A percentile compares a stretch with the other conserved stretches of the same genome.
These are phyloP conservation scores for Exophiala aquamarina DNA, from an alignment of 2,329 filamentous ascomycete genomes.

Conservation along the genomic window DNA sequence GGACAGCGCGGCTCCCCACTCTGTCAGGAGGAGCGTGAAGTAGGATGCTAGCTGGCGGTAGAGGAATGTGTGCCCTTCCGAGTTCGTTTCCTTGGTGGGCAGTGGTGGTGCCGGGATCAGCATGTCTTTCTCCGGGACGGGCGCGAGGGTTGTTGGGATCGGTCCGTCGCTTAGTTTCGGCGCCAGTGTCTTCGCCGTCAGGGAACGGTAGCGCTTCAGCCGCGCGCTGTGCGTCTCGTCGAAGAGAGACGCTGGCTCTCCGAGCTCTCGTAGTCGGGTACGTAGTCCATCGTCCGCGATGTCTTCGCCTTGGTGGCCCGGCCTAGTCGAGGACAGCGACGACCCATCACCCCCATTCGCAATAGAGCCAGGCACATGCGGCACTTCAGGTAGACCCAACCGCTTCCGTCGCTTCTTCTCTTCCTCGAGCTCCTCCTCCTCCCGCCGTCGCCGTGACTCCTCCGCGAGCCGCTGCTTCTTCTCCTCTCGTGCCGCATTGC, in stretches of 20 bases:
- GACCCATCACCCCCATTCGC: conserved; percentile 8
- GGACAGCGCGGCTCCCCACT: conserved; percentile 79
- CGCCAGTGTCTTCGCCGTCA: conserved; percentile 46
- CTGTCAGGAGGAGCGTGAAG: conserved; percentile 90
- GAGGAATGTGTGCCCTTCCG: conserved; percentile 66
- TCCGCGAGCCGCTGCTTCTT: conserved; percentile 80
- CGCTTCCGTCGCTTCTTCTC: conserved; percentile 72
- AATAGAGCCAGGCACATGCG: conserved; percentile 38
- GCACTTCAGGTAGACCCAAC: conserved; percentile 75
- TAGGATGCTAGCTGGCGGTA: conserved; percentile 89
- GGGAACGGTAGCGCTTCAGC: conserved; percentile 68
- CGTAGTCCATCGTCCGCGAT: conserved; percentile 60
- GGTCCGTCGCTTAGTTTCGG: conserved; percentile 64
- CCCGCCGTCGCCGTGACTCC: conserved; percentile 67
- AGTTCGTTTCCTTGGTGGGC: conserved; percentile 60
- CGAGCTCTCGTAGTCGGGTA: conserved; percentile 66
- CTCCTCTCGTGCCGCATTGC: conserved; percentile 70
- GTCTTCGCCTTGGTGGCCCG: conserved; percentile 16
- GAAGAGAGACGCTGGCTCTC: conserved; percentile 74
- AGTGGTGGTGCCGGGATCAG: conserved; percentile 67
- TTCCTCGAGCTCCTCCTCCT: conserved; percentile 71
- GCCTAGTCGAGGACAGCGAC: no score
- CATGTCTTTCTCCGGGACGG: conserved; percentile 85
- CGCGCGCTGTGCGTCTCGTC: conserved; percentile 73
- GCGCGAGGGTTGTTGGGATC: conserved; percentile 79